A percentile compares a stretch with the other conserved stretches of the same genome.
Conservation (phyloP, 805 yeast species). For the Yarrowia sp. region DNA sequence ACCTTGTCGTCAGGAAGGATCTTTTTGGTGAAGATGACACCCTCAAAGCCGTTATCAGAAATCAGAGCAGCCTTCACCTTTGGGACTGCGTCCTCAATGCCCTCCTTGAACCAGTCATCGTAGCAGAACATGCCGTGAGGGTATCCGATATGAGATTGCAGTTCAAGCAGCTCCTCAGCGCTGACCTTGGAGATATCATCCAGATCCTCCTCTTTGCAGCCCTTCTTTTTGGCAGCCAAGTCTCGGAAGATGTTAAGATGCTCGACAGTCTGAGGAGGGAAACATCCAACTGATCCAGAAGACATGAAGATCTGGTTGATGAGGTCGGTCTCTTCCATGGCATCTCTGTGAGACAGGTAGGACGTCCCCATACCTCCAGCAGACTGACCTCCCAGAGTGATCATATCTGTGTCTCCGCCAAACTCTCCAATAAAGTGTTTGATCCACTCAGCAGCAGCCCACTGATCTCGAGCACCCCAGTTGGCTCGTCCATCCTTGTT, state of each 20-base stretch:
- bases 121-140: conserved; percentile 19
- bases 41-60: conserved; percentile 17
- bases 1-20: conserved; percentile 1
- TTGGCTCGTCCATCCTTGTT: conserved; percentile 48
- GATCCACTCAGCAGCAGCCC: conserved; percentile 52
- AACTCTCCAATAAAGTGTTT: conserved; percentile 49
- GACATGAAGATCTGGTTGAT: conserved; percentile 21
- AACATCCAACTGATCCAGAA: conserved; percentile 13
- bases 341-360: conserved; percentile 1
- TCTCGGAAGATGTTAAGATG: conserved; percentile 12
- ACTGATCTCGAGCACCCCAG: conserved; percentile 52
- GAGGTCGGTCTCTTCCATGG: conserved; percentile 14
- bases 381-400: conserved; percentile 53
- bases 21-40: conserved; percentile 21
- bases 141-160: conserved; percentile 9
- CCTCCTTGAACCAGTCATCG: conserved; percentile 24
- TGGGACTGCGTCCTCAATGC: conserved; percentile 9
- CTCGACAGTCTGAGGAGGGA: conserved; percentile 10
- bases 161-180: conserved; percentile 1
- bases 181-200: conserved; percentile 2
- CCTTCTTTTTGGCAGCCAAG: conserved; percentile 10
- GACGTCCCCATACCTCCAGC: conserved; percentile 49
- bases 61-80: conserved; percentile 4
- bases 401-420: conserved; percentile 51
- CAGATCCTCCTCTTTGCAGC: not conserved